Evolutionary conservation across 805 yeast genomes (phyloP).

Genomic region (Pichia rugopelliculosa): DNA sequence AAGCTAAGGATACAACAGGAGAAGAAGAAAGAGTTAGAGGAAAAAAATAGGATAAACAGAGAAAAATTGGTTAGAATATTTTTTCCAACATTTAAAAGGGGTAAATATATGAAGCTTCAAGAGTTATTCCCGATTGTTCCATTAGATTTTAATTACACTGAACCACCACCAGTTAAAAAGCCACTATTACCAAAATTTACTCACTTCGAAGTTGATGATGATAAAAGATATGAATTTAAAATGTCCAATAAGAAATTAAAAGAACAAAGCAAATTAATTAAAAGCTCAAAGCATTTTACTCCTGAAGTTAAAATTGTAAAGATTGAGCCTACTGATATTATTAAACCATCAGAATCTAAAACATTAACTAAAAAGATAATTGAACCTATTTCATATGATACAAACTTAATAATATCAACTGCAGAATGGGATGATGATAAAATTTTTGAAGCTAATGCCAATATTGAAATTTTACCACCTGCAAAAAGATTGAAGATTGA

Average conservation of each 20-base stretch:
- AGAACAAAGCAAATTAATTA: constrained; percentile 12
- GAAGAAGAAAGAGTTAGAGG: constrained; percentile 12
- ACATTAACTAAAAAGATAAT: constrained; percentile 15
- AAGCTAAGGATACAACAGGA: constrained; percentile 2
- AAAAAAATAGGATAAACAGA: constrained; percentile 27
- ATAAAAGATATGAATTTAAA: constrained; percentile 48
- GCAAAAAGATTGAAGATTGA: constrained; percentile 24
- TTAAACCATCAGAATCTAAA: constrained; percentile 13
- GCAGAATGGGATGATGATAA: constrained; percentile 73
- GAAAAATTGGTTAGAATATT: constrained; percentile 36
- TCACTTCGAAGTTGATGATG: constrained; percentile 54
- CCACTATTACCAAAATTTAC: constrained; percentile 55
- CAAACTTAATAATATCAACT: constrained; percentile 56
- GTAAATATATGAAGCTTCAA: constrained; percentile 56
- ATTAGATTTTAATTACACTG: constrained; percentile 42
- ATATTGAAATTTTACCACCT: constrained; percentile 13
- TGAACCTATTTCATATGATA: constrained; percentile 30
- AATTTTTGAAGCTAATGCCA: constrained; percentile 45
- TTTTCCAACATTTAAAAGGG: constrained; percentile 56
- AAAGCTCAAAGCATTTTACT: constrained; percentile 6
- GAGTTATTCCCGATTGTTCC: constrained; percentile 56
- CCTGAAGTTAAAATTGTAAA: constrained; percentile 20
- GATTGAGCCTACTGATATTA: constrained; percentile 25
- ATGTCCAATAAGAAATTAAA: constrained; percentile 17
- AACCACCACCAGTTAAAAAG: constrained; percentile 36